Conservation (phyloP, 768 basidiomycete genomes). For the Pleurotus pulmonarius region DNA sequence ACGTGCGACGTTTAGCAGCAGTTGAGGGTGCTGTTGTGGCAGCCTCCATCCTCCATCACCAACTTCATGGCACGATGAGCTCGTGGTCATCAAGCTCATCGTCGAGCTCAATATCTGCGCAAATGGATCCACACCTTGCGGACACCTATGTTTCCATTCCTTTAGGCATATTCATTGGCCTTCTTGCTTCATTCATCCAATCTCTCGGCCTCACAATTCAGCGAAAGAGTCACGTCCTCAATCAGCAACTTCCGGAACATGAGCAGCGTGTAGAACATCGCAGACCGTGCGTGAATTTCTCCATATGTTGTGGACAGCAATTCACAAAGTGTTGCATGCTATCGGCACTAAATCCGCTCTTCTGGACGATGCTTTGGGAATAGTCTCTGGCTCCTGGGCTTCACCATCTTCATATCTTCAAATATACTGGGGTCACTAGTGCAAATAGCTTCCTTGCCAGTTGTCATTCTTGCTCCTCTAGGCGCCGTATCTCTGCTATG, state of each 20-base stretch:
- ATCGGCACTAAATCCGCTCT: not conserved
- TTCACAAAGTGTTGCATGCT: not conserved
- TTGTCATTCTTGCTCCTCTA: slow-evolving; percentile 91
- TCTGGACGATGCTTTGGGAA: not conserved
- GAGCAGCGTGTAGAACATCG: slow-evolving; percentile 68
- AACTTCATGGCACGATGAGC: slow-evolving; percentile 4
- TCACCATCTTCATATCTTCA: slow-evolving; percentile 81
- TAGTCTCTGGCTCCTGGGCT: slow-evolving; percentile 86
- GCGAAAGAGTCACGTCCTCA: slow-evolving; percentile 87
- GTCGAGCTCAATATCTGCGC: not conserved
- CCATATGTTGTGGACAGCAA: slow-evolving; percentile 1
- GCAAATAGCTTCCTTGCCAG: slow-evolving; percentile 90
- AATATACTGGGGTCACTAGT: slow-evolving; percentile 87
- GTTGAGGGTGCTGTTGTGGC: no score
- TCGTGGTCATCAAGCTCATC: not conserved
- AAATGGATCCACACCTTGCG: not conserved
- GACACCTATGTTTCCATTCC: slow-evolving; percentile 39
- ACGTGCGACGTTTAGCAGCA: not conserved
- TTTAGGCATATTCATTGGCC: slow-evolving; percentile 55
- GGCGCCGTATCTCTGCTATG: slow-evolving; percentile 91
- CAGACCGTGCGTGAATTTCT: slow-evolving; percentile 58
- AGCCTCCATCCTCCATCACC: not conserved
- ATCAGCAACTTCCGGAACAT: slow-evolving; percentile 65
- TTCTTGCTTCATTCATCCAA: slow-evolving; percentile 85
- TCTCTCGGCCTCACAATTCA: slow-evolving; percentile 89